These are phyloP conservation scores for Tricholoma saponaceum DNA, from an alignment of 768 basidiomycete species.

Conservation along the genomic window DNA sequence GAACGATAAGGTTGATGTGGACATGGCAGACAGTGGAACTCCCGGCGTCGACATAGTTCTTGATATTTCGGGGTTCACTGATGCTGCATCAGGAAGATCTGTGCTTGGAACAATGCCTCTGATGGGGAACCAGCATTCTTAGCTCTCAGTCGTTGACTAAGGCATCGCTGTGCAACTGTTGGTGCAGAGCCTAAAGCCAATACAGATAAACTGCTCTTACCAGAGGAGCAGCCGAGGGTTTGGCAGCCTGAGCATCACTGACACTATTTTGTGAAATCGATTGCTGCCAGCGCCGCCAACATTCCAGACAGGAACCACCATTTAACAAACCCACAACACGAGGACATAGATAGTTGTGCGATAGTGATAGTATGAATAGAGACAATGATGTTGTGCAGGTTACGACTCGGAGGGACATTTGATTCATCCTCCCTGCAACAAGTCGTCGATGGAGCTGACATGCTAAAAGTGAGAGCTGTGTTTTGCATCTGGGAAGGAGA, in stretches of 20 bases:
- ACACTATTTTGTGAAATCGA: constrained; percentile 42
- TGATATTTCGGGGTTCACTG: too few relatives aligned
- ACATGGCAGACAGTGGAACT: constrained; percentile 18
- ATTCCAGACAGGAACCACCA: constrained; percentile 74
- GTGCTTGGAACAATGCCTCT: too few relatives aligned
- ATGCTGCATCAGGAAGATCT: too few relatives aligned
- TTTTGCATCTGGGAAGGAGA: constrained; percentile 62
- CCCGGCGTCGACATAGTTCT: constrained; percentile 14
- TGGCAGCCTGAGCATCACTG: constrained; percentile 28
- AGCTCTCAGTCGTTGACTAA: constrained; percentile 81
- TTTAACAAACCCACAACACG: constrained; percentile 72
- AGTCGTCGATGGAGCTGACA: constrained; percentile 87
- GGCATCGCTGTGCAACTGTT: constrained; percentile 56
- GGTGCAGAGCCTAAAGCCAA: too few relatives aligned
- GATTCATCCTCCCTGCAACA: constrained; percentile 80
- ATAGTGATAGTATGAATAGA: constrained; percentile 98
- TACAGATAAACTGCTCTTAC: constrained; percentile 14
- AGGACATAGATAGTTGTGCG: constrained; percentile 94
- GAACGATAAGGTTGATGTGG: too few relatives aligned
- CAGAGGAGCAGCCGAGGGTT: constrained; percentile 28
- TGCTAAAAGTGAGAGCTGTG: constrained; percentile 88
- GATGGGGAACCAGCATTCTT: constrained; percentile 38
- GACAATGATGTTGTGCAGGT: constrained; percentile 85
- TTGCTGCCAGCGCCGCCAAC: constrained; percentile 84
- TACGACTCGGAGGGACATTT: constrained; percentile 84